Evolutionary conservation across 2,329 filamentous ascomycete genomes (phyloP), one percentile per base, ranked within the genome.

Genomic region (Fonsecaea nubica): DNA sequence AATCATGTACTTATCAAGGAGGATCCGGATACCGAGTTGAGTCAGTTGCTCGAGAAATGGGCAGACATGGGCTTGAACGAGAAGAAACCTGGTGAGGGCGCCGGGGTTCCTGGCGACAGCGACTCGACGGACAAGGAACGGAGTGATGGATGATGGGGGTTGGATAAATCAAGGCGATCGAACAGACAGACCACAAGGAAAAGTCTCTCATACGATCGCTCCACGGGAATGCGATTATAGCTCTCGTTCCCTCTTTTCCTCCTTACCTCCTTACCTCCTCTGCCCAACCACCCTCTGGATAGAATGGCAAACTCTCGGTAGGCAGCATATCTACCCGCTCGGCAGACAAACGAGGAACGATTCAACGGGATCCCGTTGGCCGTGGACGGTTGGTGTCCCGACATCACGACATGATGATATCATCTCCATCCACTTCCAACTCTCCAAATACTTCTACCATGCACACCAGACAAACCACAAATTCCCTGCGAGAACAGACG

Each of bases 21-120:
- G 8, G 52, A 64, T 30, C 50, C 52, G 13, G 57, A 63, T 15
- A 35, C 25, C 8, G 42, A 64, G 52, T 21, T 67, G 48, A 67
- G 65, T 52, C 10, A 52, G 8, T 13, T 67, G 35, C 62, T 67
- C 10, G 65, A 67, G 15, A 48, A 61, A 8, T 67, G 57, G 62
- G 65, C 65, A 3, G 25, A 54, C n/a, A 36, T 63, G 38, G 52
- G 18, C 6, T n/a, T 62, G 21, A 1, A 53, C 13, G 58, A 61
- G n/a, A 38, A 35, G 21, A 18, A 18, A 9, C 21, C 21, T 4
- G 42, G 15, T 3, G 48, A 30, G 1, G 30, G n/a, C 32, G 33
- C n/a, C 21, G 53, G n/a, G 9, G 30, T 12, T 12, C 12, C 33
- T 55, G 30, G 13, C 33, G 53, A 35, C 30, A 2, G 30, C 3